These are phyloP conservation scores for Brassica carinata DNA, from an alignment of 345 rosid species.

Conservation along the genomic window DNA sequence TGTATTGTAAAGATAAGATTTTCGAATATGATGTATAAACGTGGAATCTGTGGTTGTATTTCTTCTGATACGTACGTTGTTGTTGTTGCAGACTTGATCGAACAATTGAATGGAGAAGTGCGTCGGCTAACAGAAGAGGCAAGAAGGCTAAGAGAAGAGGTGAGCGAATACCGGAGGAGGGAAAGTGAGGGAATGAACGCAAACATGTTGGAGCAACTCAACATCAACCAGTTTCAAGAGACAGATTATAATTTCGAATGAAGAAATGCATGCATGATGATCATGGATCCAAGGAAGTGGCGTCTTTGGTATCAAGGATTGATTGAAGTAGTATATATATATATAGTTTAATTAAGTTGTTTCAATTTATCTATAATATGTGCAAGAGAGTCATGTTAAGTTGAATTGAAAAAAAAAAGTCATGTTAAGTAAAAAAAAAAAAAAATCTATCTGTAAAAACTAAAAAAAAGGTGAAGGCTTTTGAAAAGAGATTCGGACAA, in stretches of 20 bases:
- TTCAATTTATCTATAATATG: not conserved
- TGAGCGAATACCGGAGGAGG: not conserved
- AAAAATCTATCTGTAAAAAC: not conserved
- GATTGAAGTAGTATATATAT: not conserved
- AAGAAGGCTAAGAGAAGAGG: not conserved
- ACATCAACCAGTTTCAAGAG: not conserved
- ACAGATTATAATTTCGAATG: not conserved
- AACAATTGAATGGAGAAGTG: constrained; percentile 65
- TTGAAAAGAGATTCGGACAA: not conserved
- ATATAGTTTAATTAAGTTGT: not conserved
- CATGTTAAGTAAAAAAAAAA: too few species aligned
- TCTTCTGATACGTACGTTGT: not conserved
- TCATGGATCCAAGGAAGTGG: not conserved
- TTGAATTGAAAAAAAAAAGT: not conserved
- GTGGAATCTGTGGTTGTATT: not conserved
- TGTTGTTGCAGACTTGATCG: constrained; percentile 55
- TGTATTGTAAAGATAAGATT: not conserved
- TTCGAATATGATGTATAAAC: not conserved
- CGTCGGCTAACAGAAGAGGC: constrained; percentile 29
- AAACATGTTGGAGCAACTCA: not conserved
- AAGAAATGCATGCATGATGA: not conserved
- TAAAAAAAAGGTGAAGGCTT: not conserved
- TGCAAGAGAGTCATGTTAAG: not conserved
- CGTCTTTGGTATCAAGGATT: not conserved
- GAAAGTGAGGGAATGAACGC: not conserved